These are phyloP conservation scores for Fraxinus velutina DNA, from an alignment of 305 asterid species.

Conservation along the genomic window DNA sequence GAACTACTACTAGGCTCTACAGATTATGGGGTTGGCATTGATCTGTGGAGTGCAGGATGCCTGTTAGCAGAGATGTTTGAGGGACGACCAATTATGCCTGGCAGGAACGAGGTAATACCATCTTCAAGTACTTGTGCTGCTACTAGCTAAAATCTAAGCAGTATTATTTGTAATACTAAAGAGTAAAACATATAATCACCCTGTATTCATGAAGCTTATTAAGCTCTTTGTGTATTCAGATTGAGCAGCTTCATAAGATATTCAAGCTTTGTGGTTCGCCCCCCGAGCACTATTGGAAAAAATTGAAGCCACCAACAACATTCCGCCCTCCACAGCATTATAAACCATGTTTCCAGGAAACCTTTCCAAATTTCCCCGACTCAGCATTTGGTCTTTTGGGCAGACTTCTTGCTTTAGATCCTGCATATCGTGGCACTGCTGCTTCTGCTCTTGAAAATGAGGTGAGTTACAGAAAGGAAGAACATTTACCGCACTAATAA, in stretches of 20 bases:
- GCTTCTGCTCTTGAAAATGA: constrained; percentile 51
- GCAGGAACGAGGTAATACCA: constrained; percentile 46
- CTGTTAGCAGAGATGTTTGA: constrained; percentile 50
- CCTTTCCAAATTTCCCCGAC: constrained; percentile 35
- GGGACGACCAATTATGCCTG: constrained; percentile 50
- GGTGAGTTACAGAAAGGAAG: constrained; percentile 35
- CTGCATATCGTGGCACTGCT: constrained; percentile 54
- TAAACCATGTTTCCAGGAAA: not conserved
- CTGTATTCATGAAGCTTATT: not conserved
- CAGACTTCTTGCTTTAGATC: constrained; percentile 61
- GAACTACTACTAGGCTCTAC: constrained; percentile 50
- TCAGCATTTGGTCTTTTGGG: constrained; percentile 48
- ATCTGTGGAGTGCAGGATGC: constrained; percentile 56
- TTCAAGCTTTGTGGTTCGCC: constrained; percentile 56
- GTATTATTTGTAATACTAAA: not conserved
- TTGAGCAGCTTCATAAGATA: constrained; percentile 55
- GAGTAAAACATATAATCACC: not conserved
- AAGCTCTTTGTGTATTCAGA: constrained; percentile 25
- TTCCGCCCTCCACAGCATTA: not conserved
- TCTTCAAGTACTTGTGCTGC: not conserved
- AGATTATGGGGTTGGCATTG: constrained; percentile 41
- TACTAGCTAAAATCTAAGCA: not conserved
- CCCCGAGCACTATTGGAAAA: constrained; percentile 41
- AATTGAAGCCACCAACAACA: not conserved
- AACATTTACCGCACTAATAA: not conserved